Evolutionary conservation across 441 rosid species (phyloP), one percentile per base, ranked within the genome.

Genomic region (Populus tomentosa): DNA sequence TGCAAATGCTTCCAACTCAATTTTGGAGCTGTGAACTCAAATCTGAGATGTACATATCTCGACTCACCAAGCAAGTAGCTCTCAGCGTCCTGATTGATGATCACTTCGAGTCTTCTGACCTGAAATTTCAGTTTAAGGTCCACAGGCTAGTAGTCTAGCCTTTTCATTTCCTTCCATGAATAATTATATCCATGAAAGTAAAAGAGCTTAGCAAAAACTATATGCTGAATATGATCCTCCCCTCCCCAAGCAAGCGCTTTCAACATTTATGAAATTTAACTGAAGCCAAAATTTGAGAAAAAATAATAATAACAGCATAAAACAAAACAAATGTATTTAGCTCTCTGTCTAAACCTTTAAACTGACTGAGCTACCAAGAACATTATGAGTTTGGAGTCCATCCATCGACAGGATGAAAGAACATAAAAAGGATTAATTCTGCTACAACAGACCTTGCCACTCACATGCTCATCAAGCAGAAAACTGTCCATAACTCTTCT

Each of bases 341-440:
- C 72, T 78, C 72, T 30, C 67, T 50, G 46, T 16, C 70, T 70
- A 74, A 78, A 75, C 63, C 68, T 7, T 70, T 75, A 38, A 35
- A 64, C 66, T 69, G 76, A 76, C 65, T 20, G 50, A 75, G 74
- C 84, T 73, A 79, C 75, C 72, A 76, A 68, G 77, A 73, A 33
- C 70, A 77, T 85, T 84, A 87, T 76, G 85, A 85, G 82, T 78
- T 82, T 79, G 42, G n/a, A 62, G 86, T 83, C 88, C 89, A 86
- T 80, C 89, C 90, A 72, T 42, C 61, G 6, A 73, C n/a, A 73
- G 91, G 84, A 86, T 79, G 85, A 67, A 79, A 72, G 84, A 89
- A 86, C 73, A 84, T 67, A 84, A 82, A 82, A 14, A 68, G 65
- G 77, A 75, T 70, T 46, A 20, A 62, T 64, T 71, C 74, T 81